Evolutionary conservation across 768 basidiomycete species (phyloP).

Genomic region (Suillus lakei): DNA sequence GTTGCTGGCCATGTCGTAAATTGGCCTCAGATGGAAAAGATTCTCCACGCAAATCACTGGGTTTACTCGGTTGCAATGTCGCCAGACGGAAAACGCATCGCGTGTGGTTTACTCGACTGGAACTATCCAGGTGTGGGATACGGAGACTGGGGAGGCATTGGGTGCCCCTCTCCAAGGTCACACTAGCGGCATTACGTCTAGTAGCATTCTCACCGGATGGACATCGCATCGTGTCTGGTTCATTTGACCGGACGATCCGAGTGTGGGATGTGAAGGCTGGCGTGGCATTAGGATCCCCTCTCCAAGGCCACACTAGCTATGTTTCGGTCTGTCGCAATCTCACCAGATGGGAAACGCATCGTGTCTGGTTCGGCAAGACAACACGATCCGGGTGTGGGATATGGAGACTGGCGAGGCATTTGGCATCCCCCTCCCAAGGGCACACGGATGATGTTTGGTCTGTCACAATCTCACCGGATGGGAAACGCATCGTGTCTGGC

Average conservation of each 20-base stretch:
- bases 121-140: constrained; percentile 10
- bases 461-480: constrained; percentile 5
- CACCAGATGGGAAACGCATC: background rate
- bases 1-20: constrained; percentile 1
- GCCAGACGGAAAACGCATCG: background rate
- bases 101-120: constrained; percentile 13
- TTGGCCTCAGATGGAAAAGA: constrained; percentile 5
- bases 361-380: background rate
- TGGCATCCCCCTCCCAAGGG: background rate
- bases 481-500: constrained; percentile 8
- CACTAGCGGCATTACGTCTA: background rate
- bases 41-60: fast-evolving
- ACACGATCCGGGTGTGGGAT: background rate
- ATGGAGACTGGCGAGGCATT: constrained; percentile 1
- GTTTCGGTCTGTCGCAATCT: constrained; percentile 3
- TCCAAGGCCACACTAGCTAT: background rate
- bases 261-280: constrained; percentile 12
- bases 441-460: background rate
- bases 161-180: constrained; percentile 5
- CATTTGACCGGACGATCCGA: constrained; percentile 15
- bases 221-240: constrained; percentile 15
- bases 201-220: constrained; percentile 10
- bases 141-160: background rate
- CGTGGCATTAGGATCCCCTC: background rate
- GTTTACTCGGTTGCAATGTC: background rate